phyloP scores from a whole-genome alignment of 1,284 basidiomycete genomes.

The Vanrija humicola region DNA sequence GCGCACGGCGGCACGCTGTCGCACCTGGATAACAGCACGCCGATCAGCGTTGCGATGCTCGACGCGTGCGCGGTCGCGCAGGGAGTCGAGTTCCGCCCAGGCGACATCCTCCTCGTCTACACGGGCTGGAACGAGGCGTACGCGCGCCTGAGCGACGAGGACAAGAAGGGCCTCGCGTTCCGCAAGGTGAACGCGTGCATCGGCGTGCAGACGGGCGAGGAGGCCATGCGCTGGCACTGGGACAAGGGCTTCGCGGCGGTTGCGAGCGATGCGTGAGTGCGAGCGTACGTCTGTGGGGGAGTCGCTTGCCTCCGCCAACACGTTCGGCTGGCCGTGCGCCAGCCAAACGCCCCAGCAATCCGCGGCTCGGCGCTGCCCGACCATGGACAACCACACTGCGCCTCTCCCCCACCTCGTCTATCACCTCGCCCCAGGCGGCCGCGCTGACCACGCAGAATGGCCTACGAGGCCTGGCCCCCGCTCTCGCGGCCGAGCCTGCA shows the following conservation, averaged over 20 bases:
- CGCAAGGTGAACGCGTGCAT: slow-evolving; percentile 1
- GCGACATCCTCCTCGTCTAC: slow-evolving; percentile 43
- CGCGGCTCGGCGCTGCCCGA: neutral
- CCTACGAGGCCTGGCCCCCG: slow-evolving; percentile 33
- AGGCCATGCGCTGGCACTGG: slow-evolving; percentile 48
- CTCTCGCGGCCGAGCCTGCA: slow-evolving; percentile 13
- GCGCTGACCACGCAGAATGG: slow-evolving; percentile 15
- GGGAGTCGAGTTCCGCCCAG: slow-evolving; percentile 29
- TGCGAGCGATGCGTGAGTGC: slow-evolving; percentile 43
- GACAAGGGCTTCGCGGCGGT: slow-evolving; percentile 51
- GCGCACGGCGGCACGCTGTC: slow-evolving; percentile 37
- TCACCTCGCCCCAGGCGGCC: no score
- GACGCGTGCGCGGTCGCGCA: slow-evolving; percentile 22
- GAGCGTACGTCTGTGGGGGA: neutral
- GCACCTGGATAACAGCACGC: slow-evolving; percentile 27
- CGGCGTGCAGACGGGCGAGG: slow-evolving; percentile 35
- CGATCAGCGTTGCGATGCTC: slow-evolving; percentile 26
- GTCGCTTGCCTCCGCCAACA: neutral
- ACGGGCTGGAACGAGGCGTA: slow-evolving; percentile 45
- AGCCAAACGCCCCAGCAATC: neutral
- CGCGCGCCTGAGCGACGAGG: slow-evolving; percentile 20
- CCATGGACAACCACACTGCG: neutral
- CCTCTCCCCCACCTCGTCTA: neutral
- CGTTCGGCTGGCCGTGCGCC: neutral
- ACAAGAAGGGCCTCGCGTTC: slow-evolving; percentile 15